Conservation (phyloP, 106 monocot genomes). For the Dioscorea zingiberensis region DNA sequence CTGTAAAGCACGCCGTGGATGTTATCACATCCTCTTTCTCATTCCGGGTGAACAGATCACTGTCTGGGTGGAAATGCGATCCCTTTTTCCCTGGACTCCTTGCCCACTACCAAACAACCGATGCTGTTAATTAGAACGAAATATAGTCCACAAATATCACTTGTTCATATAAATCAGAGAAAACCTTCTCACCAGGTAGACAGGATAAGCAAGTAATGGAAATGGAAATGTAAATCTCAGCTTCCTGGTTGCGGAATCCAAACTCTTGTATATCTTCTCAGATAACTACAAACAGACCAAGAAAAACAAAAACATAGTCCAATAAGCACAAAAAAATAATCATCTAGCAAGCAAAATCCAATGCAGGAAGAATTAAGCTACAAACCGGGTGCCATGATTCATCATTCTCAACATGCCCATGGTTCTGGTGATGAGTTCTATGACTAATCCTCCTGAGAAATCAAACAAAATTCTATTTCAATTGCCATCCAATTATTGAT, state of each 20-base stretch:
- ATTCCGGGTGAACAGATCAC: conserved; percentile 46
- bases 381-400: conserved; percentile 98
- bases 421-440: conserved; percentile 94
- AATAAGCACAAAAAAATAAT: not conserved
- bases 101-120: conserved; percentile 25
- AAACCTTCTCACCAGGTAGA: conserved; percentile 39
- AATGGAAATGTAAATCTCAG: conserved; percentile 63
- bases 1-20: conserved; percentile 53
- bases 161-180: not conserved
- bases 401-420: conserved; percentile 94
- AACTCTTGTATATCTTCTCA: conserved; percentile 42
- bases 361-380: not conserved
- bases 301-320: not conserved
- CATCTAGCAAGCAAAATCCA: no score
- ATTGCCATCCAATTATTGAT: not conserved
- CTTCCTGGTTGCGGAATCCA: conserved; percentile 34
- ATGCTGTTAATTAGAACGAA: not conserved
- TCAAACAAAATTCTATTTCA: not conserved
- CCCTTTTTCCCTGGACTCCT: conserved; percentile 75
- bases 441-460: conserved; percentile 89
- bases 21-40: conserved; percentile 55
- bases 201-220: conserved; percentile 68
- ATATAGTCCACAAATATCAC: not conserved
- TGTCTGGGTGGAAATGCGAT: conserved; percentile 66
- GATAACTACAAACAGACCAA: conserved; percentile 33